Conservation (phyloP, 1,139 yeast species). For the Sugiyamaella paludigena region DNA sequence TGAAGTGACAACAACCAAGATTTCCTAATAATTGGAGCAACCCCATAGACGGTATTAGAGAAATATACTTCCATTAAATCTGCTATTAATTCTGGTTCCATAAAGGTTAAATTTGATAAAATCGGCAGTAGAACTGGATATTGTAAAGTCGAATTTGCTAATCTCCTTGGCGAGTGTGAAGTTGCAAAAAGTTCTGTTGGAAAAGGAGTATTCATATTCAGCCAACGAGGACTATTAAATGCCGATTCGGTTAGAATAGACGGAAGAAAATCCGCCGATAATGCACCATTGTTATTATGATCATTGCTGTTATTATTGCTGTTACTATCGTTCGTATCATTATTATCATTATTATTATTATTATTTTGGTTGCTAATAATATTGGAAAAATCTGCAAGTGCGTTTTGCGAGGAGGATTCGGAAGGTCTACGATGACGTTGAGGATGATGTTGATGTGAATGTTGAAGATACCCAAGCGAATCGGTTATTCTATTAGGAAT, state of each 20-base stretch:
- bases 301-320: constrained; percentile 1
- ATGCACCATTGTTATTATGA: neutral
- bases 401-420: no score
- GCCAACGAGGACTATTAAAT: constrained; percentile 21
- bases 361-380: no score
- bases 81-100: constrained; percentile 19
- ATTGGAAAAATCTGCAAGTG: no score
- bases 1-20: constrained; percentile 22
- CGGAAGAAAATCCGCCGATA: constrained; percentile 1
- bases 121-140: constrained; percentile 21
- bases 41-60: constrained; percentile 26
- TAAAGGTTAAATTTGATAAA: constrained; percentile 13
- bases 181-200: constrained; percentile 21
- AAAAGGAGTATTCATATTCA: constrained; percentile 20
- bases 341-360: constrained; percentile 2
- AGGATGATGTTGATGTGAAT: no score
- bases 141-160: constrained; percentile 10
- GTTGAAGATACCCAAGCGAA: no score
- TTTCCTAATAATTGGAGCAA: constrained; percentile 29
- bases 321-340: neutral
- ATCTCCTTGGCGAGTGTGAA: constrained; percentile 13
- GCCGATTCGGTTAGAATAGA: constrained; percentile 16
- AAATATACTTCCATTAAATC: constrained; percentile 26
- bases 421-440: no score
- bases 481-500: no score